phyloP scores from a whole-genome alignment of 2,329 filamentous ascomycete species.

The Apiospora pterosperma region DNA sequence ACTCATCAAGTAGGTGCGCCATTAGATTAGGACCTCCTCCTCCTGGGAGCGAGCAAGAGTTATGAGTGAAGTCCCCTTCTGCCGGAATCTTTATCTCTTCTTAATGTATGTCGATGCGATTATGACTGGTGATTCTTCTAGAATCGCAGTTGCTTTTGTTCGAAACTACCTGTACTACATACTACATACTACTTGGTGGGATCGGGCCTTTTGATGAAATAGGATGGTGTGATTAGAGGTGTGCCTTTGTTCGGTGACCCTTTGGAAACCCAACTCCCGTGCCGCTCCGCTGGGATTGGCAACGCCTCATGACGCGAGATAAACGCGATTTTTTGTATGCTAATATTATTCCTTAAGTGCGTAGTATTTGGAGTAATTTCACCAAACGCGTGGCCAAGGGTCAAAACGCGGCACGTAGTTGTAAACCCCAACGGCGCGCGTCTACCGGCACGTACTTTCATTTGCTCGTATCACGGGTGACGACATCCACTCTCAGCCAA shows the following conservation, averaged over 20 bases:
- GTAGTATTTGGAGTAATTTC: constrained; percentile 4
- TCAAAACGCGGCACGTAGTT: neutral
- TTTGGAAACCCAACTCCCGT: neutral
- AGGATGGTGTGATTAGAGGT: neutral
- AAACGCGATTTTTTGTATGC: neutral
- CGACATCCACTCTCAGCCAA: constrained; percentile 4
- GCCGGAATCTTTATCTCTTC: neutral
- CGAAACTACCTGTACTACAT: neutral
- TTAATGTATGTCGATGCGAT: neutral
- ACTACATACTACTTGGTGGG: neutral
- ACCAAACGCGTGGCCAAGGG: neutral
- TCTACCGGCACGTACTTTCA: constrained; percentile 1
- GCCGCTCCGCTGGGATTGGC: neutral
- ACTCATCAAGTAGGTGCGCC: neutral
- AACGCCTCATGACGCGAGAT: constrained; percentile 1
- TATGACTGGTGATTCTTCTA: neutral
- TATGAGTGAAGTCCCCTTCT: neutral
- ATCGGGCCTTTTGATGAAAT: neutral
- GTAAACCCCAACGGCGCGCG: neutral
- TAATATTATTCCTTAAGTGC: neutral
- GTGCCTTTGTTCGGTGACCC: neutral
- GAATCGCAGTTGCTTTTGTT: neutral
- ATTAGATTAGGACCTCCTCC: neutral
- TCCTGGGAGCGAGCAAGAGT: neutral
- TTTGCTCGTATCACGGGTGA: constrained; percentile 2